Evolutionary conservation across 2,329 filamentous ascomycete species (phyloP), one percentile per base, ranked within the genome.

Genomic region (Calcarisporium arbuscula): DNA sequence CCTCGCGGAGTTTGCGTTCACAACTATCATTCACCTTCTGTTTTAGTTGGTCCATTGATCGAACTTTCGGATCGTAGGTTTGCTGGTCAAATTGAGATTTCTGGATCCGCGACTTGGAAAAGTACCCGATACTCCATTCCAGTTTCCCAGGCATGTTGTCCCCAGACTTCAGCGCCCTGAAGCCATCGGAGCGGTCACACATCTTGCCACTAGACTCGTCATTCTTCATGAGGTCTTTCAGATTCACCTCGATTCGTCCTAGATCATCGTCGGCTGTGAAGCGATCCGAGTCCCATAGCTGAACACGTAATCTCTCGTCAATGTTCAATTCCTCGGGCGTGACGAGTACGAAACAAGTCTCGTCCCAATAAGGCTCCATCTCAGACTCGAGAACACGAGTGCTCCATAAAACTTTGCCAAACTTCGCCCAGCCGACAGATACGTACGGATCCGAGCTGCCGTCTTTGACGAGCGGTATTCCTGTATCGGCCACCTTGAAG

Each of bases 281-380:
- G 28, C 77, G 76, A 52, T 87, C 83, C 3, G 80, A 84, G 46
- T 88, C 83, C 82, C 82, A 88, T 0, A 87, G 63, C 49, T 86
- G 81, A 2, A 87, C 50, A 4, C 81, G 72, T 8, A 88, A 53
- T 21, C 73, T 76, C 56, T 85, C 82, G 16, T 80, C 72, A 0
- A 84, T 81, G 41, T 87, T 82, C 9, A 87, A 56, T 51, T 87
- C 82, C 43, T 85, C 77, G 0, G 77, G 69, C 0, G 80, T 79
- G 2, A 87, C 80, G 2, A 85, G 61, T n/a, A 87, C 59, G 38
- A 74, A 81, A 16, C 73, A 73, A 32, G 76, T 81, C 53, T 88
- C 83, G 21, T 84, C 68, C 82, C 82, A 87, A 29, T 63, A 65
- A 0, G 83, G 83, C 19, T 82, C 64, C 64, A 84, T 80, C 30